Base-by-base conservation (phyloP, 2,329 filamentous ascomycete species). In the Thelonectria discophora region DNA sequence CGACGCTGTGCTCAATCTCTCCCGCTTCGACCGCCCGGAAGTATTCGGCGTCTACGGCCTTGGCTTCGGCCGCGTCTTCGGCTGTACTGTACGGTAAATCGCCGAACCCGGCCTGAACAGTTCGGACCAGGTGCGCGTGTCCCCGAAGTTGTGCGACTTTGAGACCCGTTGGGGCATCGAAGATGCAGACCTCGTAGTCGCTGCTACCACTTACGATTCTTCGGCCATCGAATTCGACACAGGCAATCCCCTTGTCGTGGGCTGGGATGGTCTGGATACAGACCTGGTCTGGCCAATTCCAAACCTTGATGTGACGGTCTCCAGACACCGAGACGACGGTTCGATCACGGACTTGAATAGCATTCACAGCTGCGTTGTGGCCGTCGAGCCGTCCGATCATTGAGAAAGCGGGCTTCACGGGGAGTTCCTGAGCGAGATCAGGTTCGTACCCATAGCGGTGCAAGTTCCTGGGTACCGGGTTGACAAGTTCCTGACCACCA, bases 131-230 rank as follows among this genome's bases (percentile, higher is more conserved):
- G 67, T 92, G 91, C 3, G 82, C 84, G 74, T 99, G 95, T 11
- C 91, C 91, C 52, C 89, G 85, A 9, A 99, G 82, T 72, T 91
- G 94, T 15, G 94, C 94, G 6, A 98, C 93, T 76, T 98, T 94
- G 11, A 95, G 89, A 4, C 91, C 91, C 0, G 93, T 93, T 47
- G 87, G 85, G 46, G 91, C 89, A 74, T 98, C 95, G 75, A 97
- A 99, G 18, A 99, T 95, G 68, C 95, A 93, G 32, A 99, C 93
- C 42, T 95, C 94, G 74, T 96, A 93, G 76, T 99, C 95, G 69
- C 94, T 97, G 76, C 94, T 97, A 3, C 95, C 95, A 70, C 93
- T 97, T 53, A 99, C 93, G 65, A 99, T 96, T 18, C 95, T 88
- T 52, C 92, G 88, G 24, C 93, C 93, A 74, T 99, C 95, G 73